These are phyloP conservation scores for Betula pendula DNA, from an alignment of 306 rosid species.

Conservation along the genomic window DNA sequence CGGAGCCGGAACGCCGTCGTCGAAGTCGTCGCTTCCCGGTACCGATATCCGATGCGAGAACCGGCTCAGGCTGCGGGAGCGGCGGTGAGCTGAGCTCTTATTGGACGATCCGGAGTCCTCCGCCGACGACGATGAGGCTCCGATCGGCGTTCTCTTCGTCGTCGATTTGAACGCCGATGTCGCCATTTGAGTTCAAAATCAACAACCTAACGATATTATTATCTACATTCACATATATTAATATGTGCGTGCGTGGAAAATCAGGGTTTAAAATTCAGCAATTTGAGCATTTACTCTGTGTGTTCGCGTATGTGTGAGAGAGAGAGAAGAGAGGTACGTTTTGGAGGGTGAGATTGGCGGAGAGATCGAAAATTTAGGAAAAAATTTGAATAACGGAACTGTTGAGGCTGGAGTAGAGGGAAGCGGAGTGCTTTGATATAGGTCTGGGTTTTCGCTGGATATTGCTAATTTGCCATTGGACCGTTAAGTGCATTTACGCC, in stretches of 20 bases:
- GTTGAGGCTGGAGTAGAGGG: not conserved
- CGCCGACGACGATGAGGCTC: slow-evolving; percentile 40
- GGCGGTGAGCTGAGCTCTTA: slow-evolving; percentile 64
- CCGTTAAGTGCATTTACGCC: not conserved
- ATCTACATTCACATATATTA: not conserved
- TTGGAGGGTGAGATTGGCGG: slow-evolving; percentile 51
- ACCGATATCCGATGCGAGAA: slow-evolving; percentile 45
- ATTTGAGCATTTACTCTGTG: slow-evolving; percentile 2
- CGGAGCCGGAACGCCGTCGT: slow-evolving; percentile 32
- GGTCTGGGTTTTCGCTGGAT: not conserved
- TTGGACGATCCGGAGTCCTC: slow-evolving; percentile 53
- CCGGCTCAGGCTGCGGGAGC: slow-evolving; percentile 89
- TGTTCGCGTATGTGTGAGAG: not conserved
- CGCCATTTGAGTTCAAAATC: slow-evolving; percentile 47
- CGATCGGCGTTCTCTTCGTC: slow-evolving; percentile 69
- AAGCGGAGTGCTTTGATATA: not conserved
- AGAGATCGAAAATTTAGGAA: slow-evolving; percentile 36
- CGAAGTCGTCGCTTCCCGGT: slow-evolving; percentile 29
- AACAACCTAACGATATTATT: not conserved
- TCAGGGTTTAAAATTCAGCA: slow-evolving; percentile 19
- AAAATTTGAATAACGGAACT: slow-evolving; percentile 35
- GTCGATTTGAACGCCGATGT: slow-evolving; percentile 96
- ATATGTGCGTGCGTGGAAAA: not conserved
- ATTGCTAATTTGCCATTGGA: slow-evolving; percentile 6
- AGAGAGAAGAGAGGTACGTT: not conserved